Percentiles rank a stretch among this genome's conserved stretches.
phyloP scores from a whole-genome alignment of 2,329 filamentous ascomycete species.

The Chrysosporium keratinophilum region DNA sequence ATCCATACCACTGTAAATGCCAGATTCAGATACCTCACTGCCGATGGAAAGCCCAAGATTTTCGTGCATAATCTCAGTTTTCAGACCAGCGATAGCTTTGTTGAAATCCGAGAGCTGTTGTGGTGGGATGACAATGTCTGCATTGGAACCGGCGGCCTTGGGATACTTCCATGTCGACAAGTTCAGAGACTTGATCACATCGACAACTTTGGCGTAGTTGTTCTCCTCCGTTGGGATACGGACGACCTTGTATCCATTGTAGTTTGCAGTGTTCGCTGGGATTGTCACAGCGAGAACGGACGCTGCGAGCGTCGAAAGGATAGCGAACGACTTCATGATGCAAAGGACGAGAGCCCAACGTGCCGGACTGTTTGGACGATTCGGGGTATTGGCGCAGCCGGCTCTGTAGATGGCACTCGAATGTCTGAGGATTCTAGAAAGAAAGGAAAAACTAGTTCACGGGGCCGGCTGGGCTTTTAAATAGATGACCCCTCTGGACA shows the following conservation, averaged over 20 bases:
- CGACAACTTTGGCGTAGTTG: conserved; percentile 11
- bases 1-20: conserved; percentile 22
- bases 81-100: conserved; percentile 25
- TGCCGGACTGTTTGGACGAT: neutral
- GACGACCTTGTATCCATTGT: conserved; percentile 20
- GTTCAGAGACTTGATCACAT: conserved; percentile 16
- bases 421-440: neutral
- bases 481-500: neutral
- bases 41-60: conserved; percentile 37
- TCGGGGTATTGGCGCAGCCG: neutral
- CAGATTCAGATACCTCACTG: conserved; percentile 24
- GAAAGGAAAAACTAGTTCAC: neutral
- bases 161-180: conserved; percentile 17
- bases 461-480: neutral
- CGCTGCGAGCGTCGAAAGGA: conserved; percentile 13
- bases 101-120: conserved; percentile 32
- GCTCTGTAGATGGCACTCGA: neutral
- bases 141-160: conserved; percentile 20
- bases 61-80: conserved; percentile 33
- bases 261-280: conserved; percentile 9
- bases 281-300: conserved; percentile 11
- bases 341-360: neutral
- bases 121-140: conserved; percentile 37
- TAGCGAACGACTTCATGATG: conserved; percentile 14
- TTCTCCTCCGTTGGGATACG: conserved; percentile 16